Conservation (phyloP, 148 eudicot species). For the Arbutus unedo region DNA sequence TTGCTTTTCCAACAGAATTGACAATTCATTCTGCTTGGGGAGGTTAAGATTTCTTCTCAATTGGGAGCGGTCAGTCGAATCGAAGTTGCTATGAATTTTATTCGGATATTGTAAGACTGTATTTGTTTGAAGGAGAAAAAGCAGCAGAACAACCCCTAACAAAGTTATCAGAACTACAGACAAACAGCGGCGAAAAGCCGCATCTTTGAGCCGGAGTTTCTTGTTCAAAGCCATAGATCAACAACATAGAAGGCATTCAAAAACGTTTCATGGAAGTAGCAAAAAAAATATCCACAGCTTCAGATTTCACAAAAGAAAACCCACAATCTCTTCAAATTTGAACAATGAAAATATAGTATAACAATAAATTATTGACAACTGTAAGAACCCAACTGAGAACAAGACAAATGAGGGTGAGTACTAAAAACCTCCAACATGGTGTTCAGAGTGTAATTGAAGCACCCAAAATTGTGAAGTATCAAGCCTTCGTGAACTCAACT, state of each 20-base stretch:
- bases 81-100: slow-evolving; percentile 25
- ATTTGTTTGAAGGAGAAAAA: slow-evolving; percentile 41
- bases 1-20: slow-evolving; percentile 44
- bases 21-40: slow-evolving; percentile 60
- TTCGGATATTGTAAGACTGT: slow-evolving; percentile 21
- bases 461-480: too few relatives aligned
- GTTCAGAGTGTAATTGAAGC: slow-evolving; percentile 5
- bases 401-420: slow-evolving; percentile 11
- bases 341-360: neutral
- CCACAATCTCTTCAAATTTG: neutral
- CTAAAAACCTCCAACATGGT: slow-evolving; percentile 17
- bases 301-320: neutral
- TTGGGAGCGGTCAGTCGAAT: slow-evolving; percentile 6
- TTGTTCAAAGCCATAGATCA: slow-evolving; percentile 41
- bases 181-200: slow-evolving; percentile 37
- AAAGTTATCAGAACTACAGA: slow-evolving; percentile 37
- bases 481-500: neutral
- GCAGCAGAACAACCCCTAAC: slow-evolving; percentile 34
- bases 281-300: slow-evolving; percentile 4
- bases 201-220: slow-evolving; percentile 51
- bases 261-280: neutral
- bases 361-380: neutral
- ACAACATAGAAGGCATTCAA: slow-evolving; percentile 20
- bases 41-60: slow-evolving; percentile 24
- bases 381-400: neutral